Conservation (phyloP, 208 protist species). For the Acanthamoeba royreba region DNA sequence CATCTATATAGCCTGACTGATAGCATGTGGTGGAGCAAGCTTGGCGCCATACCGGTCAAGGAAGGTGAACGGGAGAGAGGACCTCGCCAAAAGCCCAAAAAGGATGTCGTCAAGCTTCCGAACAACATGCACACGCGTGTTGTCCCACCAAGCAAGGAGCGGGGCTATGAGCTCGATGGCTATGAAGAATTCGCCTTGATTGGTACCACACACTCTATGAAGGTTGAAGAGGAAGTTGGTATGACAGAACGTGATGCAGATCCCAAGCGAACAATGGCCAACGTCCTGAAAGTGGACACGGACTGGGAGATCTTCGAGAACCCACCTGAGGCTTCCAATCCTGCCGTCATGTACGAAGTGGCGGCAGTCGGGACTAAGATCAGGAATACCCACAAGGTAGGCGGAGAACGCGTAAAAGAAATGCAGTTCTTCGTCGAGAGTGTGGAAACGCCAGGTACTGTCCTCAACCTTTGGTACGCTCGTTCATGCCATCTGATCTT, state of each 20-base stretch:
- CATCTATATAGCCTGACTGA: too few relatives aligned
- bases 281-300: not conserved
- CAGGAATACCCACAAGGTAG: not conserved
- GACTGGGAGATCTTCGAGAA: not conserved
- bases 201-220: too few relatives aligned
- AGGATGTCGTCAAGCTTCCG: not conserved
- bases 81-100: not conserved
- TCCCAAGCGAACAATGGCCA: not conserved
- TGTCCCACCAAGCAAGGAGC: not conserved
- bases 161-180: not conserved
- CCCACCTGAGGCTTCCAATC: not conserved
- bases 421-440: constrained; percentile 15
- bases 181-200: not conserved
- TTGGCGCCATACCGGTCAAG: not conserved
- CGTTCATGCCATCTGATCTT: too few relatives aligned
- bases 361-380: not conserved
- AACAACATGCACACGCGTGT: constrained; percentile 1
- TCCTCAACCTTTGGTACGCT: too few relatives aligned
- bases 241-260: too few relatives aligned
- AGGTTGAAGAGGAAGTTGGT: too few relatives aligned
- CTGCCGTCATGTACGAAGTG: not conserved
- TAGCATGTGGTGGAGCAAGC: too few relatives aligned
- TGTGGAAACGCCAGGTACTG: not conserved
- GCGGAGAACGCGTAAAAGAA: not conserved
- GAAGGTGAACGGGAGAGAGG: not conserved